A percentile compares a stretch with the other conserved stretches of the same genome.
These are phyloP conservation scores for Bromus sterilis DNA, from an alignment of 176 grass and related monocot species.

Conservation along the genomic window DNA sequence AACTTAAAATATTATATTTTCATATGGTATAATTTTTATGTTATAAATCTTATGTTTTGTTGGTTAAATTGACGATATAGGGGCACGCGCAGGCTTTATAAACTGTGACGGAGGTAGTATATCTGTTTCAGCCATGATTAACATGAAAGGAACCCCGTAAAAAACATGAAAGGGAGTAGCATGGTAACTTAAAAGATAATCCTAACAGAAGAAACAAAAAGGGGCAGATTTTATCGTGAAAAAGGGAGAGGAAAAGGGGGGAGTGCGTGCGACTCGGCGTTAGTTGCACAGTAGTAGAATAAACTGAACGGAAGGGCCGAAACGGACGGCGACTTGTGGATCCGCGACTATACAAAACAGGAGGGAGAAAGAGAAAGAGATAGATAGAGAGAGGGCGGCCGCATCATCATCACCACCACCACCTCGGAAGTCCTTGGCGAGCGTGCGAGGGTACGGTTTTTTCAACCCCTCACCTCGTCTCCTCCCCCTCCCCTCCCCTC, in stretches of 20 bases:
- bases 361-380: background rate
- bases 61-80: too few relatives aligned
- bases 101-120: too few relatives aligned
- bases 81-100: too few relatives aligned
- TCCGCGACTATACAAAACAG: background rate
- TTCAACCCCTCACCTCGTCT: background rate
- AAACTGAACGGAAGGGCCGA: background rate
- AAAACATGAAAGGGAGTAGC: too few relatives aligned
- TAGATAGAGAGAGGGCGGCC: background rate
- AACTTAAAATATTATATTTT: too few relatives aligned
- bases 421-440: background rate
- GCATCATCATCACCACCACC: background rate
- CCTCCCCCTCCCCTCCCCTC: background rate
- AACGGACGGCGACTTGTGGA: constrained; percentile 5
- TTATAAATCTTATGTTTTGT: too few relatives aligned
- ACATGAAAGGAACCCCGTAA: too few relatives aligned
- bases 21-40: too few relatives aligned
- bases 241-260: background rate
- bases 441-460: background rate
- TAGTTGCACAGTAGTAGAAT: too few relatives aligned
- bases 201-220: background rate
- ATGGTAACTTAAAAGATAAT: too few relatives aligned
- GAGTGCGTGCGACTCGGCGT: background rate
- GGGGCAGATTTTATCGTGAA: background rate
- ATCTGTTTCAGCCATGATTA: too few relatives aligned